Base-by-base conservation (phyloP, 2,329 filamentous ascomycete genomes). In the Fusarium subtropicale region DNA sequence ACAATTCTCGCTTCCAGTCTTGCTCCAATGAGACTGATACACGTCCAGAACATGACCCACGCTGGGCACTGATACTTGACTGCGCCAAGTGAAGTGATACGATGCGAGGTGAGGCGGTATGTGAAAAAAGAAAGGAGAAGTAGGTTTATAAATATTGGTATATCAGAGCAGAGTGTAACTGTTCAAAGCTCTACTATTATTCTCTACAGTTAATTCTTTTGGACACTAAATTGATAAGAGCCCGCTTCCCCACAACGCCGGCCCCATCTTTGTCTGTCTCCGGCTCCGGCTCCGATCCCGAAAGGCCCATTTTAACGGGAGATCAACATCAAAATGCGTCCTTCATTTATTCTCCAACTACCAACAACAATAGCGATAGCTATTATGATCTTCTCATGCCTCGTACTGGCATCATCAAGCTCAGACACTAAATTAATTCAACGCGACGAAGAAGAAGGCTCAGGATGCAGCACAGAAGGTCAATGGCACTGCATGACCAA, bases 401-500 rank as follows among this genome's bases (percentile, higher is more conserved):
- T 72, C n/a, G 34, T 48, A 11, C 20, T 69, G 16, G 53, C 71
- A 11, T 58, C 30, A 22, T 31, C 64, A 53, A 50, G 44, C 24
- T 26, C 38, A 18, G 15, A 39, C 36, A 33, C 28, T 20, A 24
- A 56, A 20, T 48, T 75, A 2, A 20, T 60, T 13, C 65, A 56
- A 28, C 74, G 75, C n/a, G 70, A 72, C 16, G 73, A 80, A 62
- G 62, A 75, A 15, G 75, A 71, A 5, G 82, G 82, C 22, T 76
- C 81, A 3, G 68, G 75, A 7, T 87, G 85, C 74, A 74, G 76
- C 13, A 71, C 77, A 15, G 84, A 87, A 61, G 85, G 85, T n/a
- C 80, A 82, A 64, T 87, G 85, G 85, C 85, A 86, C 75, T 87
- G 85, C 77, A 82, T 87, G 77, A 79, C 78, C 1, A 76, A 68